phyloP scores from a whole-genome alignment of 23 red algal species.

The Chondrus crispus region DNA sequence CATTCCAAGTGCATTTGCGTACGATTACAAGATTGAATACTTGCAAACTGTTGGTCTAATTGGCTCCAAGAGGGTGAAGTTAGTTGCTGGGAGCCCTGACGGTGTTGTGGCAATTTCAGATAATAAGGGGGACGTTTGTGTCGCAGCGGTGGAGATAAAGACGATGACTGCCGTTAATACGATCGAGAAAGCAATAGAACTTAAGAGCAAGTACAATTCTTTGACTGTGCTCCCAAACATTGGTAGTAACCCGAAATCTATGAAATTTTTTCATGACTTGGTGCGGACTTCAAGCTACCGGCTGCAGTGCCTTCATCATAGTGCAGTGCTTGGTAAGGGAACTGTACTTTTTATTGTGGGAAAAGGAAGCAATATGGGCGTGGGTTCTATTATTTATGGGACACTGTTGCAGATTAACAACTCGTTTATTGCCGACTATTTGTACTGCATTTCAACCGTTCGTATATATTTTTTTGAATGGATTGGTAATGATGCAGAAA shows the following conservation, averaged over 20 bases:
- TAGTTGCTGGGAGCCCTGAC: background rate
- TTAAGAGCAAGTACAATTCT: background rate
- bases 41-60: background rate
- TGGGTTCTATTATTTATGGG: constrained; percentile 1
- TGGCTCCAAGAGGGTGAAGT: background rate
- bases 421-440: background rate
- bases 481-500: background rate
- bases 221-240: background rate
- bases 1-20: background rate
- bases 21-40: background rate
- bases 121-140: background rate
- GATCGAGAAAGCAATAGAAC: background rate
- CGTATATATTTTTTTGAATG: background rate
- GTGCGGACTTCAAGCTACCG: background rate
- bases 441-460: background rate
- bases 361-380: background rate
- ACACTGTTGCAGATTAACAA: background rate
- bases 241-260: background rate
- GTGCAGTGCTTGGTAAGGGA: background rate
- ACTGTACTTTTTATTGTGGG: background rate
- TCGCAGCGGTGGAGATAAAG: background rate
- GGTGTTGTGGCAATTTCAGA: background rate
- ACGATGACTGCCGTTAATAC: constrained; percentile 6
- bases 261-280: background rate
- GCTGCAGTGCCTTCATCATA: constrained; percentile 9